Percentiles rank a stretch among this genome's conserved stretches.
Conservation (phyloP, 352 stramenopile species). For the Phytophthora foliorum region DNA sequence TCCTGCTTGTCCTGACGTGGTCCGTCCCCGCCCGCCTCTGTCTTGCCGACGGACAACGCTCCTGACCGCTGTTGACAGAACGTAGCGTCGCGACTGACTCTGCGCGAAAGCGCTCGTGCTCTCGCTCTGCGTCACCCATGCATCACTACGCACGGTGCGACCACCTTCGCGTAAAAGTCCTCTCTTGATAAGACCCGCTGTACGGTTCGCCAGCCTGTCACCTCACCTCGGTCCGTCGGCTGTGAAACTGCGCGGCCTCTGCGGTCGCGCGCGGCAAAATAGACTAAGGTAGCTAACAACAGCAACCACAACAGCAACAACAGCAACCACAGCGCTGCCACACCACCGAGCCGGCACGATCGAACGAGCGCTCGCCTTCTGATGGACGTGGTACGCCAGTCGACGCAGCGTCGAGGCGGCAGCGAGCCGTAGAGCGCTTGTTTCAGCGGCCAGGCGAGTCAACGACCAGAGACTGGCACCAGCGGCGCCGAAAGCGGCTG, state of each 20-base stretch:
- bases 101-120: slow-evolving; percentile 18
- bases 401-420: slow-evolving; percentile 4
- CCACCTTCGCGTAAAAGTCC: slow-evolving; percentile 22
- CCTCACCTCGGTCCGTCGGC: slow-evolving; percentile 1
- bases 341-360: slow-evolving; percentile 1
- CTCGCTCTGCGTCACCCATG: slow-evolving; percentile 27
- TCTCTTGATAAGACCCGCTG: slow-evolving; percentile 27
- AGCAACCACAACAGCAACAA: neutral
- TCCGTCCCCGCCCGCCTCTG: slow-evolving; percentile 35
- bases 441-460: slow-evolving; percentile 1
- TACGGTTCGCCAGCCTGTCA: slow-evolving; percentile 34
- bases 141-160: slow-evolving; percentile 7
- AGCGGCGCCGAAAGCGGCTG: slow-evolving; percentile 18
- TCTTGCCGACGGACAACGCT: slow-evolving; percentile 26
- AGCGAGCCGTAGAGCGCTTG: slow-evolving; percentile 1
- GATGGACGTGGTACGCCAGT: slow-evolving; percentile 26
- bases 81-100: slow-evolving; percentile 38
- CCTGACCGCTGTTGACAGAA: slow-evolving; percentile 45
- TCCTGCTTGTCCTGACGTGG: slow-evolving; percentile 18
- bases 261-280: neutral
- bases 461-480: slow-evolving; percentile 2
- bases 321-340: neutral
- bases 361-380: slow-evolving; percentile 24
- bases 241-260: slow-evolving; percentile 16
- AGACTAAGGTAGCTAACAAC: no score